phyloP scores from a whole-genome alignment of 495 filamentous ascomycete genomes.

The Neurospora sp. region DNA sequence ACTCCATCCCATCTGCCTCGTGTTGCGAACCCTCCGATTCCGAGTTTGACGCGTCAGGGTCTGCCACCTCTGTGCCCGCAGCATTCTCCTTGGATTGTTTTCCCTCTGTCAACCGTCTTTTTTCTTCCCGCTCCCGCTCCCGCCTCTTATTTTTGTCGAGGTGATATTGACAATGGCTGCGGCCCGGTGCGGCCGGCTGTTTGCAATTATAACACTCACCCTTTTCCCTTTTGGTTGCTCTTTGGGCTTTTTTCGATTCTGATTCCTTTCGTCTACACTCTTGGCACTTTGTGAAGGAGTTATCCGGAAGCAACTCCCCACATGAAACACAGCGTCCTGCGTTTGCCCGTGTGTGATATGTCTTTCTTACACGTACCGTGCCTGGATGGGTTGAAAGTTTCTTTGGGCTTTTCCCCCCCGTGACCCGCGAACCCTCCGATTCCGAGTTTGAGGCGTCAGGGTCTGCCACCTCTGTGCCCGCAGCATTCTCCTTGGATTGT shows the following conservation, averaged over 20 bases:
- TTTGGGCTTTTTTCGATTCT: too few species aligned
- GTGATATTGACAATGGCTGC: background rate
- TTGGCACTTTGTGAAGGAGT: too few species aligned
- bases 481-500: background rate
- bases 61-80: background rate
- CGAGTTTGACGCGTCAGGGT: background rate
- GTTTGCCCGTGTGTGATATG: too few species aligned
- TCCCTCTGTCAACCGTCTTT: background rate
- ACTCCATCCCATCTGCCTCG: background rate
- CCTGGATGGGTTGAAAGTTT: too few species aligned
- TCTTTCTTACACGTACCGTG: too few species aligned
- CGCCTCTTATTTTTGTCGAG: accelerated
- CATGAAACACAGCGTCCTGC: too few species aligned
- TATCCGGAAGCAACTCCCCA: too few species aligned
- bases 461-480: background rate
- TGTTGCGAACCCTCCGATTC: background rate
- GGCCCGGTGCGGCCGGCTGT: background rate
- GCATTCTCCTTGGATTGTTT: background rate
- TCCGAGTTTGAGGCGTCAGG: background rate
- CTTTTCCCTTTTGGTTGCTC: too few species aligned
- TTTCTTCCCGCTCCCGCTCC: accelerated
- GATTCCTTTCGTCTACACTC: too few species aligned
- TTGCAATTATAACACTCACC: too few species aligned
- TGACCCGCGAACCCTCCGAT: background rate
- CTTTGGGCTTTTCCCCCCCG: too few species aligned